These are phyloP conservation scores for Ceratobasidium sp. DNA, from an alignment of 1,284 basidiomycete genomes.

Conservation along the genomic window DNA sequence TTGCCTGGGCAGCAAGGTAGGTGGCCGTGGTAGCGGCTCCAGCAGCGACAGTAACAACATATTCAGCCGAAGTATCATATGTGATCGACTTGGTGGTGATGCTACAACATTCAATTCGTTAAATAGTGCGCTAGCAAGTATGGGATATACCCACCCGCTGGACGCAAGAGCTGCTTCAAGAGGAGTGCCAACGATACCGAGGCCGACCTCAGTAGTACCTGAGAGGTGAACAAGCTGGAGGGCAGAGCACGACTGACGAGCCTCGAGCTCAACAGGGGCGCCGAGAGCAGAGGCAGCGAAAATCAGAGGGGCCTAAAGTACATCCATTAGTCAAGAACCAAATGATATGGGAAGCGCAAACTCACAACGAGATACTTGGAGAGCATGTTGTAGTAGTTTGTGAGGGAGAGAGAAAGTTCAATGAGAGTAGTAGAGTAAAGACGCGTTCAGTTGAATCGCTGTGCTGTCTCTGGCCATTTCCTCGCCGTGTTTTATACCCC, in stretches of 20 bases:
- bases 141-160: neutral
- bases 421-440: neutral
- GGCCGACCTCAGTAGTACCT: conserved; percentile 8
- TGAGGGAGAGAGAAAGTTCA: neutral
- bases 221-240: conserved; percentile 17
- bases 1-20: neutral
- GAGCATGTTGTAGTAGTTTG: neutral
- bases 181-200: conserved; percentile 13
- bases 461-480: neutral
- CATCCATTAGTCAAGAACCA: neutral
- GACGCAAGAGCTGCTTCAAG: neutral
- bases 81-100: conserved; percentile 11
- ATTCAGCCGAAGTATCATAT: conserved; percentile 20
- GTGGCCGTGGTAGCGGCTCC: neutral
- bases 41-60: neutral
- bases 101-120: neutral
- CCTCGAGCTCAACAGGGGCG: conserved; percentile 11
- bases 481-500: neutral
- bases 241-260: conserved; percentile 17
- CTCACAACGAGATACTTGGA: neutral
- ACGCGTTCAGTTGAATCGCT: neutral
- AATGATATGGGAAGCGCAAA: neutral
- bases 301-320: neutral
- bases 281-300: neutral
- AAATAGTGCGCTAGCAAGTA: neutral